phyloP scores from a whole-genome alignment of 169 alveolate genomes.

The Eimeria falciformis region DNA sequence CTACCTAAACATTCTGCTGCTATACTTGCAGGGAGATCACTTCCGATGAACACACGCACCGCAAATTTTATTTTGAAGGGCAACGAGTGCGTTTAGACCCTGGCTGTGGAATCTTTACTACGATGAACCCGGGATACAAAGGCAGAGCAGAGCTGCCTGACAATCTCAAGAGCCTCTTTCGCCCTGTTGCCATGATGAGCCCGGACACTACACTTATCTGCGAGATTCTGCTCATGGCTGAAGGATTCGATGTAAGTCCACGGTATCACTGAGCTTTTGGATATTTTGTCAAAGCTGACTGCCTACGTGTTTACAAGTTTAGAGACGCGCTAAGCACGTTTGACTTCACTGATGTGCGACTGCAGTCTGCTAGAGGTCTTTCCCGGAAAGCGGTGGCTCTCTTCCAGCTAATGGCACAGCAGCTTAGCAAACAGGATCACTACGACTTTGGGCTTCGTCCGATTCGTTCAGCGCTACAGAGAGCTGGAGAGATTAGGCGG shows the following conservation, averaged over 20 bases:
- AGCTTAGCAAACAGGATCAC: constrained; percentile 94
- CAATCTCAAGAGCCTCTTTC: constrained; percentile 96
- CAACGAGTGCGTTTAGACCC: constrained; percentile 94
- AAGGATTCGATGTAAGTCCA: constrained; percentile 91
- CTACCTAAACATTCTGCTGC: background rate
- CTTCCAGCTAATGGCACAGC: constrained; percentile 93
- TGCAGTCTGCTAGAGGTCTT: constrained; percentile 91
- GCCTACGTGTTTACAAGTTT: no score
- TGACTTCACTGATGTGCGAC: background rate
- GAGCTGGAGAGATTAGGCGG: constrained; percentile 96
- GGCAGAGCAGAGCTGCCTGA: constrained; percentile 98
- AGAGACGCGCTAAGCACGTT: no score
- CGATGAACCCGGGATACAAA: constrained; percentile 97
- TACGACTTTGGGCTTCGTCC: constrained; percentile 98
- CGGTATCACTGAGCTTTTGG: constrained; percentile 66
- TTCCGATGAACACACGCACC: constrained; percentile 79
- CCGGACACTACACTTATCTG: constrained; percentile 97
- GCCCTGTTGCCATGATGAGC: constrained; percentile 97
- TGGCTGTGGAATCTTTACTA: constrained; percentile 96
- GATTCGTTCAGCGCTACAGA: constrained; percentile 95
- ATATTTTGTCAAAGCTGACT: background rate
- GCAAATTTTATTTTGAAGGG: constrained; percentile 93
- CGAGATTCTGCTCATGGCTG: constrained; percentile 97
- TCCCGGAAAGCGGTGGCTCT: constrained; percentile 95
- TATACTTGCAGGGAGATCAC: constrained; percentile 41